Percentiles rank a stretch among this genome's conserved stretches.
Evolutionary conservation across 169 alveolate species (phyloP).

Genomic region (Fabrea salina): DNA sequence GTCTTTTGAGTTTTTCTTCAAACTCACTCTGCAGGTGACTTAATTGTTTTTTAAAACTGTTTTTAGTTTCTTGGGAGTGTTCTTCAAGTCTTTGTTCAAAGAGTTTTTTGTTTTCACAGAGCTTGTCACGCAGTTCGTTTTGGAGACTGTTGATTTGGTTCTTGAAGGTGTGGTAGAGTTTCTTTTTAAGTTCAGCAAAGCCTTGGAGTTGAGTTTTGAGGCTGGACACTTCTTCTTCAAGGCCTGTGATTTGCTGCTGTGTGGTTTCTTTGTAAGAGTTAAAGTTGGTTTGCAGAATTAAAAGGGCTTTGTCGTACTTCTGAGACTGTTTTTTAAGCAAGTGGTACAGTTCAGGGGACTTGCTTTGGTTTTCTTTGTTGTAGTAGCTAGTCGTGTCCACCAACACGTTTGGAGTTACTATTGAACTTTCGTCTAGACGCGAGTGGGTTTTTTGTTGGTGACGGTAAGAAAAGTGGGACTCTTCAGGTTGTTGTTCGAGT

Average conservation of each 20-base stretch:
- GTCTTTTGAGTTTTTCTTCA: not conserved
- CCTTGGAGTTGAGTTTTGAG: not conserved
- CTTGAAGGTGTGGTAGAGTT: not conserved
- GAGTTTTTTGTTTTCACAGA: not conserved
- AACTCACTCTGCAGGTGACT: not conserved
- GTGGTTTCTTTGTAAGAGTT: not conserved
- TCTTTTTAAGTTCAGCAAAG: not conserved
- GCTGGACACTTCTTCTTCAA: not conserved
- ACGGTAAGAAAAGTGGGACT: not conserved
- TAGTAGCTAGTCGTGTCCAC: not conserved
- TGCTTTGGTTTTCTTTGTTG: not conserved
- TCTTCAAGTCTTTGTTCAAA: not conserved
- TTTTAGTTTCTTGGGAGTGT: not conserved
- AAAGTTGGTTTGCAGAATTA: conserved; percentile 13
- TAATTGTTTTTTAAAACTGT: not conserved
- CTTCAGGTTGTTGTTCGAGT: conserved; percentile 2
- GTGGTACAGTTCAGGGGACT: not conserved
- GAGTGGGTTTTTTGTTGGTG: not conserved
- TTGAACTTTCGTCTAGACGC: conserved; percentile 26
- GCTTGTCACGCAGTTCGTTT: not conserved
- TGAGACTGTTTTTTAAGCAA: conserved; percentile 22
- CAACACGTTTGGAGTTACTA: not conserved
- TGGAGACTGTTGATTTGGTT: not conserved
- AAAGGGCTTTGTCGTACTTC: conserved; percentile 19
- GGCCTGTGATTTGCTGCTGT: not conserved